Base-by-base conservation (phyloP, 805 yeast genomes). In the Cyberlindnera suaveolens region DNA sequence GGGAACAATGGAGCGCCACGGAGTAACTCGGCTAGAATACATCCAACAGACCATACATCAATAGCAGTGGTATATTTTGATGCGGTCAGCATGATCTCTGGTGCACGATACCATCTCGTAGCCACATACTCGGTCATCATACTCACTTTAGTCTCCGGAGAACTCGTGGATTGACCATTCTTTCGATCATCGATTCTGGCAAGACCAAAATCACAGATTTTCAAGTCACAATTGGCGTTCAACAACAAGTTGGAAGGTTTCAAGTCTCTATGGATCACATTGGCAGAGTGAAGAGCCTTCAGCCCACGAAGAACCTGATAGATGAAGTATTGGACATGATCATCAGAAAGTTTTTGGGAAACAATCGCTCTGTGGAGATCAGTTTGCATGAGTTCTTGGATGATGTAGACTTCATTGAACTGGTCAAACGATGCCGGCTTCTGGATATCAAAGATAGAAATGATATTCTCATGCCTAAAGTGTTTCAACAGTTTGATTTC, bases 91-190 rank as follows among this genome's bases (percentile, higher is more conserved):
- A 91, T 91, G 61, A 91, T 89, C 57, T 91, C 98, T 0, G 98
- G 98, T 1, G 98, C 98, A 44, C 98, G 72, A 64, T 91, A 91
- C 97, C 98, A 91, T 51, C 98, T 71, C 4, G 98, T 91, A 9
- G 98, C 98, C 36, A 91, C 98, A 61, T 91, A 91, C 64, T 91
- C 98, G 3, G 98, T 91, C 95, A 91, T 84, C 61, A 80, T 81
- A 5, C 87, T 78, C 75, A 58, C 80, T 82, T 54, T 82, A 82
- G 43, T 68, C 69, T 46, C 76, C 70, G 31, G 87, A 78, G 46
- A 78, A 74, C 17, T 80, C 66, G 46, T 85, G 44, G 43, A 41
- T 17, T 50, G 53, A 1, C 44, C 44, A 15, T 34, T 17, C 31
- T 49, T 44, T 15, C 56, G 55, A 11, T 57, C 61, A 19, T 62